Evolutionary conservation across 1,139 yeast genomes (phyloP), one percentile per base, ranked within the genome.

Genomic region (Magnusiomyces fungicola): DNA sequence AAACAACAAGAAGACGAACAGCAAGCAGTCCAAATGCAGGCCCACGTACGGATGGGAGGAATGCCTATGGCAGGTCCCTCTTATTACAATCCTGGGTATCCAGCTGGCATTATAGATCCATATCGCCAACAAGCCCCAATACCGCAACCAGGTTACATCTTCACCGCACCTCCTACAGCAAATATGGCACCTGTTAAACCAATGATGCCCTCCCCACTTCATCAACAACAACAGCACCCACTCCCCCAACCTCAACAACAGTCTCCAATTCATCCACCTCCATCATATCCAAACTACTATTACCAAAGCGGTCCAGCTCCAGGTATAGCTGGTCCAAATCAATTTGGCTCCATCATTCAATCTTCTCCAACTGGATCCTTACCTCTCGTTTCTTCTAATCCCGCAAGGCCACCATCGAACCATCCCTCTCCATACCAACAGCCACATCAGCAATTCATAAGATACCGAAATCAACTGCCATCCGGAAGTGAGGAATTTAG

Each of bases 191-290:
- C 32, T 9, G 32, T 9, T 27, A 9, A 27, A 27, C 32, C 9
- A 27, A 14, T 9, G 14, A 9, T 14, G 32, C 32, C 32, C 9
- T 14, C 32, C 32, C 32, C 44, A 46, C 23, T 30, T 33, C 43
- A 40, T 47, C 50, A 51, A 25, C 53, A 52, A 22, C 54, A 52
- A 24, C 50, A 44, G 24, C 48, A 42, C 25, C 10, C 39, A 37
- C 14, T 7, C 18, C 38, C 38, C n/a, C 23, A 12, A 14, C 42
- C 27, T 10, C 42, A 21, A 10, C 42, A 21, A 18, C 14, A 5
- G 10, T 19, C 3, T 22, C 19, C 21, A 23, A 18, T 22, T 22
- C 42, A 27, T 9, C 32, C 32, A 27, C 32, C 32, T 9, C 9
- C 32, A 27, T 9, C 32, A 27, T 9, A 27, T 27, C 10, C 10